phyloP scores from a whole-genome alignment of 768 basidiomycete genomes.

The Paxillus ammoniavirescens region DNA sequence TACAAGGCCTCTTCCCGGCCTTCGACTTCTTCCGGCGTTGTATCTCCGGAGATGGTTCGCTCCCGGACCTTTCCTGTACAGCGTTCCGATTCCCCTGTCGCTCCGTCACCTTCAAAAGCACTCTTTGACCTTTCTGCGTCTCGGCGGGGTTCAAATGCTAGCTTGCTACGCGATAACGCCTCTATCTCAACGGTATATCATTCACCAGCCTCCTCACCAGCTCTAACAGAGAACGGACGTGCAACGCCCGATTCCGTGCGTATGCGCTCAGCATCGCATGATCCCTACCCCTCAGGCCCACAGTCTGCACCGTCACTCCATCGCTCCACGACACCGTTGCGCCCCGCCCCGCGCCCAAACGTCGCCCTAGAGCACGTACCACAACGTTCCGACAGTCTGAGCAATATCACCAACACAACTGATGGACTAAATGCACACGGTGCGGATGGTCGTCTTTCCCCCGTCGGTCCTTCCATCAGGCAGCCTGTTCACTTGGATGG shows the following conservation, averaged over 20 bases:
- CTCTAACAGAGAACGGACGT: conserved; percentile 30
- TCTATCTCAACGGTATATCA: conserved; percentile 30
- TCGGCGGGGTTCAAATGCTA: conserved; percentile 23
- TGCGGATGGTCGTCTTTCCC: conserved; percentile 12
- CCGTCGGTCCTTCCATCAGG: conserved; percentile 2
- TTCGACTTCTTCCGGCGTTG: conserved; percentile 11
- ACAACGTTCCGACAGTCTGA: conserved; percentile 32
- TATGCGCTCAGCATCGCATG: conserved; percentile 37
- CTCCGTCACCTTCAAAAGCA: conserved; percentile 15
- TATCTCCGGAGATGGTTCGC: conserved; percentile 28
- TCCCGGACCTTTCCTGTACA: conserved; percentile 28
- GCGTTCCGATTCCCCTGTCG: conserved; percentile 23
- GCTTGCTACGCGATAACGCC: conserved; percentile 25
- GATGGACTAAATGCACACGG: conserved; percentile 1
- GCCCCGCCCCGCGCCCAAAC: conserved; percentile 22
- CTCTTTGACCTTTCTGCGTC: conserved; percentile 16
- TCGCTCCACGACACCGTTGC: conserved; percentile 12
- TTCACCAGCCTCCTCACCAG: conserved; percentile 40
- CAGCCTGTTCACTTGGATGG: conserved; percentile 17
- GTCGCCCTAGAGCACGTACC: conserved; percentile 36
- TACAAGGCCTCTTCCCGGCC: conserved; percentile 5
- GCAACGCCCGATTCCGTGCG: conserved; percentile 41
- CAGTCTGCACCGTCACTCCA: background rate
- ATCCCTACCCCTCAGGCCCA: conserved; percentile 7
- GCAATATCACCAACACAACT: conserved; percentile 1